Percentiles rank a stretch among this genome's conserved stretches.
These are phyloP conservation scores for Grigorovia transvaalensis DNA, from an alignment of 805 yeast species.

Conservation along the genomic window DNA sequence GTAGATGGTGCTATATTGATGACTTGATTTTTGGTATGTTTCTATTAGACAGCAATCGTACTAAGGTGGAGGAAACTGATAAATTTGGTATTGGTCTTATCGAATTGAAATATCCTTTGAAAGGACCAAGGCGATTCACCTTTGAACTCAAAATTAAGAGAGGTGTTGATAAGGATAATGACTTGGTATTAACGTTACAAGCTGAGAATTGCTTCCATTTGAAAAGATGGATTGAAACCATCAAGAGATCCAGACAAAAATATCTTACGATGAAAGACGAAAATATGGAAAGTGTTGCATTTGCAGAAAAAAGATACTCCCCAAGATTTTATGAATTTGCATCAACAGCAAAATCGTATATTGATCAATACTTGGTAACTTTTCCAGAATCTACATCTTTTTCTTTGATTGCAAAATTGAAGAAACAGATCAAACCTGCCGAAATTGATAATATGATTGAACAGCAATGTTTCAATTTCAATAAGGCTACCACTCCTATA, in stretches of 20 bases:
- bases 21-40: constrained; percentile 76
- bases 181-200: constrained; percentile 41
- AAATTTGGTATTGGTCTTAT: constrained; percentile 73
- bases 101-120: constrained; percentile 45
- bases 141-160: constrained; percentile 55
- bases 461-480: constrained; percentile 12
- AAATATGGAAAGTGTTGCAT: constrained; percentile 24
- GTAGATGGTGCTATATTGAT: constrained; percentile 71
- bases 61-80: constrained; percentile 79
- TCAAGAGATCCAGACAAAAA: constrained; percentile 44
- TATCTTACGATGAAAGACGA: constrained; percentile 28
- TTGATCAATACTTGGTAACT: constrained; percentile 31
- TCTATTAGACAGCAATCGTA: constrained; percentile 49
- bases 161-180: constrained; percentile 14
- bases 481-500: constrained; percentile 50
- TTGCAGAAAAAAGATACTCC: constrained; percentile 53
- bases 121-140: constrained; percentile 69
- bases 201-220: constrained; percentile 65
- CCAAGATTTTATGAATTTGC: constrained; percentile 62
- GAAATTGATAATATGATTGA: constrained; percentile 13
- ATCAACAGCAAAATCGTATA: constrained; percentile 41
- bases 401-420: constrained; percentile 22
- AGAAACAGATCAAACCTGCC: constrained; percentile 11
- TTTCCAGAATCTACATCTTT: not conserved
- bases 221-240: constrained; percentile 61